Percentiles rank a stretch among this genome's conserved stretches.
phyloP scores from a whole-genome alignment of 176 grass and related monocot species.

The Alopecurus myosuroides region DNA sequence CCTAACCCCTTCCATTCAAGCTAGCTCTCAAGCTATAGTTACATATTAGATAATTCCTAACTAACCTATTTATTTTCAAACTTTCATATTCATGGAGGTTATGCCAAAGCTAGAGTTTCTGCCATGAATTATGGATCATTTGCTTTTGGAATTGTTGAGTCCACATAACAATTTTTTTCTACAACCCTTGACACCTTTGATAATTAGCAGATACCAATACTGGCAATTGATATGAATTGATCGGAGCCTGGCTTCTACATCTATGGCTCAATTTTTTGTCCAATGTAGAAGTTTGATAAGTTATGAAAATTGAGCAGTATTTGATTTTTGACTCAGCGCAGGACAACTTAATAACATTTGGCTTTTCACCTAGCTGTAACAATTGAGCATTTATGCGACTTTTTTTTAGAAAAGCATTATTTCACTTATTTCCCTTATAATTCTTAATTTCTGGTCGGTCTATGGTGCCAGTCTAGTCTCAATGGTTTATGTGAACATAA shows the following conservation, averaged over 20 bases:
- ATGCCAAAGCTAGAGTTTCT: not conserved
- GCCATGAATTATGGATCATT: not conserved
- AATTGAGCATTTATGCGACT: not conserved
- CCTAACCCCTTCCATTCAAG: not conserved
- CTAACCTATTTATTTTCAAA: not conserved
- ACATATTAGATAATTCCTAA: not conserved
- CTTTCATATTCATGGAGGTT: not conserved
- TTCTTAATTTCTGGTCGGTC: conserved; percentile 11
- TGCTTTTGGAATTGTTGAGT: not conserved
- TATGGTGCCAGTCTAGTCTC: not conserved
- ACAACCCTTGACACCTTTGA: not conserved
- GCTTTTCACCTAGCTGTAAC: not conserved
- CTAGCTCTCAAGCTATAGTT: not conserved
- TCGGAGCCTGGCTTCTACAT: not conserved
- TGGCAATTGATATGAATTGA: not conserved
- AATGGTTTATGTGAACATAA: conserved; percentile 7
- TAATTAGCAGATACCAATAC: not conserved
- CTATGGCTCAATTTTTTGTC: not conserved
- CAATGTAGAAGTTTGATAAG: not conserved
- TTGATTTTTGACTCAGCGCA: not conserved
- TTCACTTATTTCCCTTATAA: not conserved
- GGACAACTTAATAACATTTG: not conserved
- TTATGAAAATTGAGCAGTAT: not conserved
- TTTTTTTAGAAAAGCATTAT: not conserved
- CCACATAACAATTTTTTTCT: not conserved